phyloP scores from a whole-genome alignment of 345 rosid genomes.

The Draba incana region DNA sequence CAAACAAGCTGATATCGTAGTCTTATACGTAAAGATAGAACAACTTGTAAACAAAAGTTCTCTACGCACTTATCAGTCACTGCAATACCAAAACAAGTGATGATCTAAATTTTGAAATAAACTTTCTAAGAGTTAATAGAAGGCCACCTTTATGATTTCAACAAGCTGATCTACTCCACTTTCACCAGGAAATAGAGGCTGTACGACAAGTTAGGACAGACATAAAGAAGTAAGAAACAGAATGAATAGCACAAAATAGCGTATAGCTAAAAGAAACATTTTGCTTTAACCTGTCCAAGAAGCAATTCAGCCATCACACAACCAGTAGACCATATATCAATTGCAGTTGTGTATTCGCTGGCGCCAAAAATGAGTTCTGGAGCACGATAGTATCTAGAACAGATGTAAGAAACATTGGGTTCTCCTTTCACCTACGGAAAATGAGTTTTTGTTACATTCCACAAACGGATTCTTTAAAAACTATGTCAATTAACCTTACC shows the following conservation, averaged over 20 bases:
- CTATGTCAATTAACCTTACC: constrained; percentile 48
- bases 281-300: constrained; percentile 70
- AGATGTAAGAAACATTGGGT: constrained; percentile 89
- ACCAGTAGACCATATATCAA: constrained; percentile 93
- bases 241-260: constrained; percentile 3
- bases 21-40: constrained; percentile 12
- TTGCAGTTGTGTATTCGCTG: constrained; percentile 89
- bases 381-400: constrained; percentile 92
- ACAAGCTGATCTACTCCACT: constrained; percentile 96
- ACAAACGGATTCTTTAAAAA: constrained; percentile 20
- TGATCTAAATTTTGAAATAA: constrained; percentile 2
- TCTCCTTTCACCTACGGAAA: constrained; percentile 79
- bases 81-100: neutral
- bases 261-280: constrained; percentile 5
- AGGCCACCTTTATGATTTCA: constrained; percentile 86
- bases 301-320: constrained; percentile 96
- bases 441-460: constrained; percentile 27
- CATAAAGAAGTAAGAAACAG: constrained; percentile 17
- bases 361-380: constrained; percentile 97
- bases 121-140: neutral
- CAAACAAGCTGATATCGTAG: constrained; percentile 6
- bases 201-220: constrained; percentile 31
- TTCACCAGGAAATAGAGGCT: constrained; percentile 97
- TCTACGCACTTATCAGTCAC: constrained; percentile 10
- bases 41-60: constrained; percentile 12